phyloP scores from a whole-genome alignment of 257 asterid genomes.

The Striga asiatica region DNA sequence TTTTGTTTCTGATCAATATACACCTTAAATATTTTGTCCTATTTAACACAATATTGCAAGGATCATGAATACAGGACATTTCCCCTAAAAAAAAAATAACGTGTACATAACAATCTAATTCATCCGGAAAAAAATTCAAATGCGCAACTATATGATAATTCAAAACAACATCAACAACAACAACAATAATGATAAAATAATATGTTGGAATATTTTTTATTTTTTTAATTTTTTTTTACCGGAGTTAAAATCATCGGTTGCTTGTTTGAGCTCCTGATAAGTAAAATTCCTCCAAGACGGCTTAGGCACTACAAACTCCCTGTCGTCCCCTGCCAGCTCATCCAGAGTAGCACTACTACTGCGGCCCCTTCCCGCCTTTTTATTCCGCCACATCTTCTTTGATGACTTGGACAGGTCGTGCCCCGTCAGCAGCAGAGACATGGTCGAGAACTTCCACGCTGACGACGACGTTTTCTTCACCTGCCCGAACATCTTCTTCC shows the following conservation, averaged over 20 bases:
- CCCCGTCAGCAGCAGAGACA: slow-evolving; percentile 29
- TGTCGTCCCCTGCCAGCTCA: slow-evolving; percentile 26
- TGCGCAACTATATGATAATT: no score
- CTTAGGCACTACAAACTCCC: slow-evolving; percentile 47
- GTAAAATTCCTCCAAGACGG: slow-evolving; percentile 80
- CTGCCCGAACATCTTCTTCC: slow-evolving; percentile 55
- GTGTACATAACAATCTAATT: no score
- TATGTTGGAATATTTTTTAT: no score
- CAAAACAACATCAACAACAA: no score
- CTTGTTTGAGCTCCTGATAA: slow-evolving; percentile 50
- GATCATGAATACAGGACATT: no score
- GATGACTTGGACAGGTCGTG: slow-evolving; percentile 26
- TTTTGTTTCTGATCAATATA: no score
- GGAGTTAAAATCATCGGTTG: slow-evolving; percentile 53
- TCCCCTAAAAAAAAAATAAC: no score
- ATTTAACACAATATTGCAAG: no score
- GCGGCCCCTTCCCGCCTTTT: background rate
- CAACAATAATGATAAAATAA: no score
- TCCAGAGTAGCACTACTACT: slow-evolving; percentile 39
- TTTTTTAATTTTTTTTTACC: no score
- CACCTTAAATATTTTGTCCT: no score
- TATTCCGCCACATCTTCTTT: slow-evolving; percentile 31
- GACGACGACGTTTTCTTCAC: slow-evolving; percentile 50
- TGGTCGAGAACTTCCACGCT: slow-evolving; percentile 29
- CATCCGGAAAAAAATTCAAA: no score